These are phyloP conservation scores for Aschersonia sp. DNA, from an alignment of 2,329 filamentous ascomycete genomes.

Conservation along the genomic window DNA sequence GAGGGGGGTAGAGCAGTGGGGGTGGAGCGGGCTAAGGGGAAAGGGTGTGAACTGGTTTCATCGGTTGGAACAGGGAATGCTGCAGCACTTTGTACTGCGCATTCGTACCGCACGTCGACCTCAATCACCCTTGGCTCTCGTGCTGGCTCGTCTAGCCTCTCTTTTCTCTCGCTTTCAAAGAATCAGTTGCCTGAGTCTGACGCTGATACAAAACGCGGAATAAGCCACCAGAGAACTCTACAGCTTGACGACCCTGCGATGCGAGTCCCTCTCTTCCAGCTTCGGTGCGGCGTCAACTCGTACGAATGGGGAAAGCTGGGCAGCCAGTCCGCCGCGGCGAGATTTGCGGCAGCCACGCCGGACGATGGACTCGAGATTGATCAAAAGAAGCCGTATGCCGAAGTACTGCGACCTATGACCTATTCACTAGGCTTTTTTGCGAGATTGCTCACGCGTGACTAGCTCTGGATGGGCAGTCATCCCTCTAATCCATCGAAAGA, in stretches of 20 bases:
- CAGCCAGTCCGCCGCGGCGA: conserved; percentile 72
- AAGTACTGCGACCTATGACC: conserved; percentile 35
- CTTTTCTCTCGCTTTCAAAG: not conserved
- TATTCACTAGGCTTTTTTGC: not conserved
- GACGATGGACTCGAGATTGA: conserved; percentile 62
- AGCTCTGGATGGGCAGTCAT: conserved; percentile 99
- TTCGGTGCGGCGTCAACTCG: conserved; percentile 89
- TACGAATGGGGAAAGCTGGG: conserved; percentile 99
- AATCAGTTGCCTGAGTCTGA: not conserved
- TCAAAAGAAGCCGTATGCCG: conserved; percentile 82
- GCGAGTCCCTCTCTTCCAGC: conserved; percentile 70
- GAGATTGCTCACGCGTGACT: conserved; percentile 2
- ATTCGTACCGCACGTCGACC: too few species aligned
- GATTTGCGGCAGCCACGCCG: conserved; percentile 75
- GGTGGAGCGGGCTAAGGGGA: too few species aligned
- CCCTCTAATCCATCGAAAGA: conserved; percentile 92
- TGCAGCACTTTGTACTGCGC: too few species aligned
- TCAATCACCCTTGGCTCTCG: too few species aligned
- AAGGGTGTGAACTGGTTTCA: too few species aligned
- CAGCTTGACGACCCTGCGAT: conserved; percentile 19
- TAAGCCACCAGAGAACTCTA: not conserved
- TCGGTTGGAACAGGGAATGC: too few species aligned
- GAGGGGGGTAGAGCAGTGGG: too few species aligned
- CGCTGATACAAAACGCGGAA: not conserved
- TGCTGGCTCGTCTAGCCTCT: too few species aligned